Conservation (phyloP, 2,329 filamentous ascomycete species). For the Fusarium buxicola region DNA sequence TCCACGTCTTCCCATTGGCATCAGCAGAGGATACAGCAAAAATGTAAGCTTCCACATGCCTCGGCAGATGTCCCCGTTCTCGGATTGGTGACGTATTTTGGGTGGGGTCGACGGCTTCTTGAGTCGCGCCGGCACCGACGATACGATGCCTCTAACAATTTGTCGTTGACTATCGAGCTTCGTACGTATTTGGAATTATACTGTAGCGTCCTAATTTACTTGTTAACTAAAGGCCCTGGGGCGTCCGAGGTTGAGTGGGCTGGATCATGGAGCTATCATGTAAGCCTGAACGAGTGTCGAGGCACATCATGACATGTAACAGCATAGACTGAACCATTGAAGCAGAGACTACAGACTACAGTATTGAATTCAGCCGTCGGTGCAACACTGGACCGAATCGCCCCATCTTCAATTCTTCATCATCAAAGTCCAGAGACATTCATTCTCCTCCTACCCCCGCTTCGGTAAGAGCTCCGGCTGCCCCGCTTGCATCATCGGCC, state of each 20-base stretch:
- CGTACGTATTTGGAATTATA: slow-evolving; percentile 28
- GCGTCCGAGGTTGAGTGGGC: too few species aligned
- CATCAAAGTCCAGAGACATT: too few species aligned
- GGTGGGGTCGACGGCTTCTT: slow-evolving; percentile 34
- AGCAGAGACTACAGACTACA: too few species aligned
- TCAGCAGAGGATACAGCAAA: background rate
- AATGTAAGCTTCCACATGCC: slow-evolving; percentile 31
- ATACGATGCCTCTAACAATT: background rate
- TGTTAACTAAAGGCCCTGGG: too few species aligned
- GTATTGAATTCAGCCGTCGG: too few species aligned
- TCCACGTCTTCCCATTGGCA: slow-evolving; percentile 1
- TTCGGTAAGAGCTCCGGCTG: slow-evolving; percentile 35
- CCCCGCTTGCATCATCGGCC: slow-evolving; percentile 27
- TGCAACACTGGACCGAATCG: too few species aligned
- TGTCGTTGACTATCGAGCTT: too few species aligned
- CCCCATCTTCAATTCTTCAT: too few species aligned
- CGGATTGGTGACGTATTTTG: slow-evolving; percentile 38
- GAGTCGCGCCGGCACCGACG: slow-evolving; percentile 40
- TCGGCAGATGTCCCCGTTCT: slow-evolving; percentile 39
- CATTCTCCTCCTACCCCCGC: slow-evolving; percentile 22
- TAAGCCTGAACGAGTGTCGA: too few species aligned
- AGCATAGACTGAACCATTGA: too few species aligned
- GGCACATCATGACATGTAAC: too few species aligned
- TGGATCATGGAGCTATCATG: too few species aligned
- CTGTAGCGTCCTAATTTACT: background rate